Base-by-base conservation (phyloP, 495 filamentous ascomycete species). In the Trichoderma asperelloides region DNA sequence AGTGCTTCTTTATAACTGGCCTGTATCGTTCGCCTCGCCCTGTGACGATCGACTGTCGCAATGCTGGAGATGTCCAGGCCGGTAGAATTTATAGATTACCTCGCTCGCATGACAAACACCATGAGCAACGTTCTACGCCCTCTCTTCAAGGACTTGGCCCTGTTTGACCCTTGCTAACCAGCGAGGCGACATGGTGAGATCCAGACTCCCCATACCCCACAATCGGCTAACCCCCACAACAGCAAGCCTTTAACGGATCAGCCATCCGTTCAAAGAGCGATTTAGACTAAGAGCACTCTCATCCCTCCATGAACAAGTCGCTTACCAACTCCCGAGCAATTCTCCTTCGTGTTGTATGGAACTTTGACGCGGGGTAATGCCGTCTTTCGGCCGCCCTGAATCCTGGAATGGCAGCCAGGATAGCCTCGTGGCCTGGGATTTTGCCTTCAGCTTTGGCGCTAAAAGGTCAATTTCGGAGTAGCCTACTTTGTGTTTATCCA, bases 151-250 rank as follows among this genome's bases (percentile, higher is more conserved):
- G 55, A 11, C n/a, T 30, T 30, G 55, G 16, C 9, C 55, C 55
- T 60, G 55, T 60, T 30, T 30, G 27, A 27, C 55, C 55, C 55
- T 60, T 60, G 55, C 27, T 60, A 23, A 60, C 25, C 51, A 51
- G 21, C 15, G 21, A 51, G 47, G 21, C 47, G n/a, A 21, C 47
- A 60, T 30, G 25, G 25, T 28, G 27, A 60, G 55, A 60, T 60
- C 55, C 28, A 60, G 55, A 60, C 25, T 30, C 55, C 55, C 55
- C 55, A 60, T 60, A 60, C 55, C 55, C 55, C 55, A 60, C 55
- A 60, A 60, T 60, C 55, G 55, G 55, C 55, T 60, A 60, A 60
- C 55, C 55, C 55, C 55, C 55, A 60, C 55, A 60, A 60, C 4
- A 30, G n/a, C 16, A 4, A 28, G 25, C 25, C n/a, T n/a, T 55